Percentiles rank a stretch among this genome's conserved stretches.
These are phyloP conservation scores for Leccinum subrobustum DNA, from an alignment of 1,284 basidiomycete species.

Conservation along the genomic window DNA sequence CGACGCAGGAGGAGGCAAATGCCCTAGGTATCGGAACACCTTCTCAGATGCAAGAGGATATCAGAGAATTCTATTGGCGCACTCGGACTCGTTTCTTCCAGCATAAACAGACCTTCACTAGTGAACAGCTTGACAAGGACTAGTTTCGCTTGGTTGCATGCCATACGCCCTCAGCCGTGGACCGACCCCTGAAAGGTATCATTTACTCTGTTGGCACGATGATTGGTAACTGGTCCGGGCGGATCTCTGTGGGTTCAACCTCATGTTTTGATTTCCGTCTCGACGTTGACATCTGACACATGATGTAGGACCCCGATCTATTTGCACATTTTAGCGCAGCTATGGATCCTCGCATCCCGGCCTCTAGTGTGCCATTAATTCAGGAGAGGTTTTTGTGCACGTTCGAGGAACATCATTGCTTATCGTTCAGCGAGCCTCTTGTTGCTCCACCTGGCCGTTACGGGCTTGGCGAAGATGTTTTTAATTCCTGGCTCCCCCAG, in stretches of 20 bases:
- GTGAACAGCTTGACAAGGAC: conserved; percentile 39
- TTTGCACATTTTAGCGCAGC: conserved; percentile 25
- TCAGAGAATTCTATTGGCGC: conserved; percentile 37
- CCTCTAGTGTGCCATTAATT: conserved; percentile 26
- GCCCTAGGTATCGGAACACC: conserved; percentile 19
- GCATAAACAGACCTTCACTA: conserved; percentile 16
- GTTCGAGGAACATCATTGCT: conserved; percentile 47
- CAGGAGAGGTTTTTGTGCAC: conserved; percentile 41
- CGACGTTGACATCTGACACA: conserved; percentile 15
- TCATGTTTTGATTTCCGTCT: conserved; percentile 3
- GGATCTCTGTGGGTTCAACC: conserved; percentile 36
- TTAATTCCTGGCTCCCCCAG: conserved; percentile 47
- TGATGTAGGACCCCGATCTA: conserved; percentile 26
- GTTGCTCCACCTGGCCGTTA: conserved; percentile 32
- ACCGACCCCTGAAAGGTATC: conserved; percentile 37
- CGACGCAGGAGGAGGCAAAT: conserved; percentile 35
- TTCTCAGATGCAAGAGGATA: conserved; percentile 39
- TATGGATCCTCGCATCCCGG: conserved; percentile 22
- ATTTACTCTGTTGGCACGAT: conserved; percentile 44
- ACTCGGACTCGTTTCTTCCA: conserved; percentile 37
- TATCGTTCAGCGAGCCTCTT: conserved; percentile 38
- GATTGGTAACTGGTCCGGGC: conserved; percentile 43
- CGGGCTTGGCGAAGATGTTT: conserved; percentile 40
- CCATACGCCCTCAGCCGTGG: conserved; percentile 34
- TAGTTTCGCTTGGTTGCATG: conserved; percentile 46